These are phyloP conservation scores for Decorospora gaudefroyi DNA, from an alignment of 2,329 filamentous ascomycete genomes.

Conservation along the genomic window DNA sequence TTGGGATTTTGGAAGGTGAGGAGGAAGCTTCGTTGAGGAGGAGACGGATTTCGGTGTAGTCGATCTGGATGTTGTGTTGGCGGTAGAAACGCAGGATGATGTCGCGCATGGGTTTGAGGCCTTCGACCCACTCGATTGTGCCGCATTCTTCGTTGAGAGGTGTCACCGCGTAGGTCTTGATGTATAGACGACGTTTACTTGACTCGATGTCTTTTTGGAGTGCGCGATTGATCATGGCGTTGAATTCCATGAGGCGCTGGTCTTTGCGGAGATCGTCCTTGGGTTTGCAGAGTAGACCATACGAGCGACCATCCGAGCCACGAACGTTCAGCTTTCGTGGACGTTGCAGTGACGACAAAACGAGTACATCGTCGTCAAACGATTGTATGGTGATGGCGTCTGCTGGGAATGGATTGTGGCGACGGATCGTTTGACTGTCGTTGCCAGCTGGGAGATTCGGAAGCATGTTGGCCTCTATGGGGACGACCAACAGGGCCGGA, in stretches of 20 bases:
- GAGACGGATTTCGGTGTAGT: constrained; percentile 68
- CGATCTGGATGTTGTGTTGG: constrained; percentile 67
- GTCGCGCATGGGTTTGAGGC: constrained; percentile 89
- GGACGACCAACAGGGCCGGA: constrained; percentile 84
- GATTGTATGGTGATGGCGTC: constrained; percentile 81
- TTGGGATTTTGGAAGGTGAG: constrained; percentile 63
- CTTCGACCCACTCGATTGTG: constrained; percentile 98
- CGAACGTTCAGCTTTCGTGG: constrained; percentile 86
- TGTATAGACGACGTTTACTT: constrained; percentile 79
- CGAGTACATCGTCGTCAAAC: constrained; percentile 85
- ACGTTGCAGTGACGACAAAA: constrained; percentile 88
- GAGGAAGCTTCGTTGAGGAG: constrained; percentile 68
- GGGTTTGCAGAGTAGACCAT: constrained; percentile 93
- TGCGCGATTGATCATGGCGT: constrained; percentile 94
- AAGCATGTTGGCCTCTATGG: constrained; percentile 81
- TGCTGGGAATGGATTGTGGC: constrained; percentile 82
- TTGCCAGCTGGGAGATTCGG: constrained; percentile 75
- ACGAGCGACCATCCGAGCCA: constrained; percentile 84
- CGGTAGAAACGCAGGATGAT: constrained; percentile 81
- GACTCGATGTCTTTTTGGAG: constrained; percentile 90
- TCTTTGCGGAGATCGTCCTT: constrained; percentile 98
- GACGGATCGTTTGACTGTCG: constrained; percentile 68
- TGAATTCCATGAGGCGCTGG: constrained; percentile 98
- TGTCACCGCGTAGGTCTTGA: constrained; percentile 96
- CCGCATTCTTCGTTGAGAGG: constrained; percentile 97